Evolutionary conservation across 768 basidiomycete genomes (phyloP), one percentile per base, ranked within the genome.

Genomic region (Ramaria sp.): DNA sequence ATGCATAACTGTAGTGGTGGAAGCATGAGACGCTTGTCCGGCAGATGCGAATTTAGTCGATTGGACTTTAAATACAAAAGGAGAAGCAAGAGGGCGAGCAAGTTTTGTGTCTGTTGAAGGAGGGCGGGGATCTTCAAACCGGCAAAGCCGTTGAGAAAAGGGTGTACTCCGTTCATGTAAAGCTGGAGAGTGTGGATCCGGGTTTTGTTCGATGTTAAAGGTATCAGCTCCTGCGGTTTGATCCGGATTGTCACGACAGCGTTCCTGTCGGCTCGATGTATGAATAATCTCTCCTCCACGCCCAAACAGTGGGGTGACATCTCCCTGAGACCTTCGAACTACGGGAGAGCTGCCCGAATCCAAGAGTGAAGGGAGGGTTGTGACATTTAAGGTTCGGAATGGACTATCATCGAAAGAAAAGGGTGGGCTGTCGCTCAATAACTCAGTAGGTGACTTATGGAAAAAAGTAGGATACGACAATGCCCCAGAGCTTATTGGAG

Each of bases 241-340:
- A 2, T 30, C 24, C 5, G 3, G 8, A 5, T 8, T 24, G 10
- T 47, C 22, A 18, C 45, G 18, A 27, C 13, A 8, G 5, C 13
- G 28, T 10, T 16, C 20, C 15, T 10, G 28, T 8, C 9, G 42
- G 42, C 9, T 25, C 42, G 22, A n/a, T 12, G 10, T 8, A 27
- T 5, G 16, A 24, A 27, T 47, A 6, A 47, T 24, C 10, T 47
- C 45, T 6, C 28, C 45, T 1, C 45, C 28, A 7, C 48, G n/a
- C 12, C 48, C 30, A 30, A 18, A 54, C 13, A 34, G 5, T 18
- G 52, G 52, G 5, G 52, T 54, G 27, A 54, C 42, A 22, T 54
- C 52, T 20, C 52, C 52, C 9, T 47, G 52, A 18, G 52, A 54
- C 20, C 52, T 18, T 34, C 52, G 41, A 16, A 54, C 52, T 18